Base-by-base conservation (phyloP, 164 flowering plant genomes). In the Liriodendron chinense region DNA sequence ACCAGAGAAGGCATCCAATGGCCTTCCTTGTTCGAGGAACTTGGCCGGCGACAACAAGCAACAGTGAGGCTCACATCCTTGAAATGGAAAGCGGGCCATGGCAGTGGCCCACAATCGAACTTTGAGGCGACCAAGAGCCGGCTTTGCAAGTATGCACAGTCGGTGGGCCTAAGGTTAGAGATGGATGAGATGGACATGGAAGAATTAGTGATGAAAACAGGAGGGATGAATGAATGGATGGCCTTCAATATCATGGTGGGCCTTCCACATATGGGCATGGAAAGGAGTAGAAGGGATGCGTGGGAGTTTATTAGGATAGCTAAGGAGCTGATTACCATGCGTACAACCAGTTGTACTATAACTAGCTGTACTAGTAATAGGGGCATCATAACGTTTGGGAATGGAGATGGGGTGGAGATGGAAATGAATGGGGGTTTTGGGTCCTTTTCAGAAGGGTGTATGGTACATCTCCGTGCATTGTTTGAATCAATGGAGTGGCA, bases 171-270 rank as follows among this genome's bases (percentile, higher is more conserved):
- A 10, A 75, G 71, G 10, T 61, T 89, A 78, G 65, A 59, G 49
- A 75, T 89, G 25, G 84, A 88, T 49, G 91, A 86, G 71, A 83
- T 83, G n/a, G n/a, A n/a, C n/a, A n/a, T n/a, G n/a, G n/a, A n/a
- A n/a, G n/a, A n/a, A n/a, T n/a, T n/a, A n/a, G n/a, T n/a, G n/a
- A n/a, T n/a, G n/a, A n/a, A n/a, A n/a, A n/a, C n/a, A n/a, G n/a
- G n/a, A n/a, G n/a, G n/a, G n/a, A n/a, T n/a, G n/a, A n/a, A n/a
- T n/a, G n/a, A n/a, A n/a, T n/a, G n/a, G n/a, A n/a, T n/a, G n/a
- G n/a, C n/a, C n/a, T n/a, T n/a, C n/a, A n/a, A n/a, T n/a, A n/a
- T n/a, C n/a, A n/a, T n/a, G n/a, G 78, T 77, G 47, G 80, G 77
- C 25, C 79, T 86, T 7, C 87, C 88, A 34, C 84, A 82, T 23